phyloP scores from a whole-genome alignment of 768 basidiomycete species.

The Kwoniella pini region DNA sequence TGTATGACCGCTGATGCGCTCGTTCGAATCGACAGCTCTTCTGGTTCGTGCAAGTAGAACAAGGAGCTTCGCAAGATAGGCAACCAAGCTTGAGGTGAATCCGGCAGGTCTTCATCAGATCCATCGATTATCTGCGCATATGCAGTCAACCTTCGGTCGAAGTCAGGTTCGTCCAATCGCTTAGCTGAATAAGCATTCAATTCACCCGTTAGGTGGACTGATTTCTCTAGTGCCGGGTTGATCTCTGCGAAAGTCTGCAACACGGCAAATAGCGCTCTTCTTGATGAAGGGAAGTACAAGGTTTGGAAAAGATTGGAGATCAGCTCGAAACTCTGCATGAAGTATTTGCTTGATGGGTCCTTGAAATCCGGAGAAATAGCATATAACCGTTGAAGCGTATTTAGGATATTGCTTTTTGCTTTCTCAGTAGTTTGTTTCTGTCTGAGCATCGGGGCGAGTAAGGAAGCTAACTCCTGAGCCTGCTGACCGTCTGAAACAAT shows the following conservation, averaged over 20 bases:
- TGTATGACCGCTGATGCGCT: constrained; percentile 75
- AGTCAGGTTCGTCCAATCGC: constrained; percentile 88
- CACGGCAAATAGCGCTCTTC: constrained; percentile 67
- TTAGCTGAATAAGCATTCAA: constrained; percentile 84
- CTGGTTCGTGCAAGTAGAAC: constrained; percentile 81
- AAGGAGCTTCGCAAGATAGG: constrained; percentile 81
- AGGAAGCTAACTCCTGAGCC: constrained; percentile 67
- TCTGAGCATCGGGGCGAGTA: constrained; percentile 78
- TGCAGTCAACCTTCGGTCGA: constrained; percentile 76
- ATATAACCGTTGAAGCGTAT: constrained; percentile 65
- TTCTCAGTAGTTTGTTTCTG: constrained; percentile 80
- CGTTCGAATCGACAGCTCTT: constrained; percentile 80
- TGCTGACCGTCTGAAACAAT: constrained; percentile 70
- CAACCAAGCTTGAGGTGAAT: constrained; percentile 66
- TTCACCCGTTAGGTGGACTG: constrained; percentile 63
- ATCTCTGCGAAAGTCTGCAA: constrained; percentile 63
- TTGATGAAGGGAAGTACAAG: constrained; percentile 69
- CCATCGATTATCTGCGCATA: constrained; percentile 74
- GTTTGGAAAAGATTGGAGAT: constrained; percentile 76
- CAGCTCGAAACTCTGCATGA: constrained; percentile 54
- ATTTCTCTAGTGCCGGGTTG: constrained; percentile 57
- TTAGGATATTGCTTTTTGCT: constrained; percentile 77
- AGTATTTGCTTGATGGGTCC: constrained; percentile 43
- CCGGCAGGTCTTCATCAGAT: constrained; percentile 53
- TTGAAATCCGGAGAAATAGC: constrained; percentile 60